phyloP scores from a whole-genome alignment of 2,329 filamentous ascomycete genomes.

The Trichoderma harzianum region DNA sequence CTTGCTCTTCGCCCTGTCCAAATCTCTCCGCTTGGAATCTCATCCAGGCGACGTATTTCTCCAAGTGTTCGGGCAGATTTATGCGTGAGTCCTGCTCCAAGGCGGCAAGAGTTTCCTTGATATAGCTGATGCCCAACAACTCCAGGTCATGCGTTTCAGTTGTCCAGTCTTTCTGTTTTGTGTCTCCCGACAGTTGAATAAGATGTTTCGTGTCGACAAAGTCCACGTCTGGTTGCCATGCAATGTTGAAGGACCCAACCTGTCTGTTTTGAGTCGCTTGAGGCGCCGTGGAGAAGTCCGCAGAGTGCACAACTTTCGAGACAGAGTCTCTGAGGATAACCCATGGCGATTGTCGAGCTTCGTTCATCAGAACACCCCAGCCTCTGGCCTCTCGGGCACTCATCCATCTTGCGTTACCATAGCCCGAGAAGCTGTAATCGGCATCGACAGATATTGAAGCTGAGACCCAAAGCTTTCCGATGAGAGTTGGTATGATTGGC shows the following conservation, averaged over 20 bases:
- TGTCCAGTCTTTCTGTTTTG: background rate
- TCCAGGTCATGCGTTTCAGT: background rate
- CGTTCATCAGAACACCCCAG: background rate
- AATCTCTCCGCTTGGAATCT: background rate
- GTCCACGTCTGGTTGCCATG: background rate
- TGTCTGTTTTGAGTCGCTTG: background rate
- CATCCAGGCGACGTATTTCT: background rate
- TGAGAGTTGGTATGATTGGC: background rate
- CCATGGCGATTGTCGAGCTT: background rate
- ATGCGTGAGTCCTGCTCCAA: background rate
- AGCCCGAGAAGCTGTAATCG: background rate
- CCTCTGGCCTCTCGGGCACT: background rate
- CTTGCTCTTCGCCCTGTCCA: background rate
- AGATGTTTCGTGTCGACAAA: background rate
- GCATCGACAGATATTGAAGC: background rate
- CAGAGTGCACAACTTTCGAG: background rate
- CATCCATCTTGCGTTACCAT: background rate
- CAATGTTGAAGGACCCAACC: background rate
- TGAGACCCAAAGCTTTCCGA: background rate
- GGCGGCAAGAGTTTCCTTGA: background rate
- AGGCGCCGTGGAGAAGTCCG: background rate
- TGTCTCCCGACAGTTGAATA: background rate
- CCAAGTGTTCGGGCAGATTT: background rate
- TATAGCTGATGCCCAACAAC: background rate
- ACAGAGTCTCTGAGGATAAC: background rate